These are phyloP conservation scores for Colletotrichum phormii DNA, from an alignment of 2,329 filamentous ascomycete genomes.

Conservation along the genomic window DNA sequence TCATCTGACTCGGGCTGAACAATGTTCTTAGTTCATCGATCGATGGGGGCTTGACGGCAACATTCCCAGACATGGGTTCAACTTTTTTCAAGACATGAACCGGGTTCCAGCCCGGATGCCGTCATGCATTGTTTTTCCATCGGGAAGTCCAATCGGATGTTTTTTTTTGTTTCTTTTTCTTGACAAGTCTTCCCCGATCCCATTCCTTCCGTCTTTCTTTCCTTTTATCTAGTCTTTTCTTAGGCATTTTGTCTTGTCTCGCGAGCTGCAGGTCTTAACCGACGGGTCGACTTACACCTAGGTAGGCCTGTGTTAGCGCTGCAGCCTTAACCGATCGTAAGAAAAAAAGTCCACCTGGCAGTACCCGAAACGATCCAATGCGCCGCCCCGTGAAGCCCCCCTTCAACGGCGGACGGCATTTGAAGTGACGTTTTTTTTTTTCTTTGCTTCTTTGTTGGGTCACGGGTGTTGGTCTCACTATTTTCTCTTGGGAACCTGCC, in stretches of 20 bases:
- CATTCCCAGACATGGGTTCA: neutral
- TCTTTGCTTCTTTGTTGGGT: neutral
- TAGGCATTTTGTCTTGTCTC: neutral
- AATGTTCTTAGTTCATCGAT: neutral
- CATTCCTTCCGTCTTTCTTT: neutral
- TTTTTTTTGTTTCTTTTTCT: neutral
- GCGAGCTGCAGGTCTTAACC: neutral
- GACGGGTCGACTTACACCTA: neutral
- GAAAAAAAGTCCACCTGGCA: no score
- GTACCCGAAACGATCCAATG: neutral
- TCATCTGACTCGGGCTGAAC: neutral
- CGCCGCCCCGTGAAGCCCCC: neutral
- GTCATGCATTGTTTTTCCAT: neutral
- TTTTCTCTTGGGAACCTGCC: neutral
- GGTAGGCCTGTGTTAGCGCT: neutral
- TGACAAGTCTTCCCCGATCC: neutral
- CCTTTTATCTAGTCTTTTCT: neutral
- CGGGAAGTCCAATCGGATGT: slow-evolving; percentile 1
- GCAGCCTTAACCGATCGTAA: neutral
- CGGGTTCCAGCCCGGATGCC: neutral
- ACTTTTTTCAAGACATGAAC: neutral
- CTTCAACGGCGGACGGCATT: neutral
- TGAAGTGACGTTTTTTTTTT: neutral
- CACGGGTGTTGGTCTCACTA: neutral
- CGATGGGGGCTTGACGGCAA: neutral